Evolutionary conservation across 371 early-diverging fungal genomes (phyloP), one percentile per base, ranked within the genome.

Genomic region (Capillidium heterosporum): DNA sequence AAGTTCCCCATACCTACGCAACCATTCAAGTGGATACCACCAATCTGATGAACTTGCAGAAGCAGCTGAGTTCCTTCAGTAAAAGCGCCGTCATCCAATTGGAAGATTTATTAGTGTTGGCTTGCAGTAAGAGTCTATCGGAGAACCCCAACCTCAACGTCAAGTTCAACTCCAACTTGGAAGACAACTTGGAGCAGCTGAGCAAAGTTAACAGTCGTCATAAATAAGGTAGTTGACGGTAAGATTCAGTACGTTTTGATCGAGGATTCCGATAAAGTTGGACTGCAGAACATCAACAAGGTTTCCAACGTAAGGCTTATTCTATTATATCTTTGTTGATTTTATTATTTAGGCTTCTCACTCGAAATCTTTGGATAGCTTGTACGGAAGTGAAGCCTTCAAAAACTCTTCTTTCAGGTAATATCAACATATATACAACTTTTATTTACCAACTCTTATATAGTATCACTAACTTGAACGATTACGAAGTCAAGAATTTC

Each of bases 41-140:
- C 69, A 84, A 87, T 72, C 63, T 82, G 47, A 53, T 78, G 62
- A 76, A 75, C 72, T 31, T 48, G 21, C 27, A 15, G 5, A 23
- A 29, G 31, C 23, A 23, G 13, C 29, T 29, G 8, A n/a, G n/a
- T n/a, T 40, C n/a, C 10, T 73, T 84, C 23, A 69, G 77, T 28
- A 80, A 87, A 59, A 91, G 87, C 58, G 19, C 31, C 32, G 31
- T 93, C 78, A 72, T 95, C 42, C 92, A 95, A n/a, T 86, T 97
- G 67, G 95, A 97, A 67, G 98, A 97, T 71, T 95, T 97, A 64
- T 80, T 95, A 35, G 80, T 95, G 79, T 94, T 94, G 82, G 95
- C 98, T 0, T 77, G 90, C 41, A 85, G 87, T 48, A 76, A 87
- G 49, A 85, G 93, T 17, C 76, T 97, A 57, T 80, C 79, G 69